These are phyloP conservation scores for Backusella parvicylindrica DNA, from an alignment of 192 early-diverging fungal species.

Conservation along the genomic window DNA sequence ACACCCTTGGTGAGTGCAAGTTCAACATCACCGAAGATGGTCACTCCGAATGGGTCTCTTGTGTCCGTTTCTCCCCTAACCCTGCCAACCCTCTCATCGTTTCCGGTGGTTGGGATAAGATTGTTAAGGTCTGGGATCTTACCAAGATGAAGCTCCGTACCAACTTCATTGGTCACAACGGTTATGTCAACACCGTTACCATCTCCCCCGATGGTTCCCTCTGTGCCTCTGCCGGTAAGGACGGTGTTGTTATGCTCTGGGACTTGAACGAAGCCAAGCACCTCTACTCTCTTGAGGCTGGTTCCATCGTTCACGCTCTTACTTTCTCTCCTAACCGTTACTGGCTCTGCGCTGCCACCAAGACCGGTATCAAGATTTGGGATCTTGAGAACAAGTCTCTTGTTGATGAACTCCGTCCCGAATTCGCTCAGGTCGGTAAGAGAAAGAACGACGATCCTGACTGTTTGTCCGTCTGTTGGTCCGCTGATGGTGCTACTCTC, in stretches of 20 bases:
- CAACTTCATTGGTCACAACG: conserved; percentile 98
- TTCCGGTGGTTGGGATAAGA: conserved; percentile 98
- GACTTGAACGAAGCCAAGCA: conserved; percentile 99
- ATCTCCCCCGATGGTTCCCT: conserved; percentile 98
- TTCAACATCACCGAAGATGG: conserved; percentile 95
- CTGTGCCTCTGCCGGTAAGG: conserved; percentile 99
- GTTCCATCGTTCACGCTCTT: conserved; percentile 93
- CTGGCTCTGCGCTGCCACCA: conserved; percentile 99
- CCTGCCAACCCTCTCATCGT: conserved; percentile 97
- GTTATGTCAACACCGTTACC: conserved; percentile 97
- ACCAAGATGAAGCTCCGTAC: conserved; percentile 98
- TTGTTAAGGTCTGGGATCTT: conserved; percentile 99
- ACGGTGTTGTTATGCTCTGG: conserved; percentile 99
- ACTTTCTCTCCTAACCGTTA: conserved; percentile 99
- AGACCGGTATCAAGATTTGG: conserved; percentile 97
- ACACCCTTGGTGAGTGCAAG: conserved; percentile 99
- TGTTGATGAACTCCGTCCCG: conserved; percentile 88
- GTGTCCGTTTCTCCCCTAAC: conserved; percentile 99
- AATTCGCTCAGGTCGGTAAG: conserved; percentile 68
- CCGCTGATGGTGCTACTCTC: conserved; percentile 95
- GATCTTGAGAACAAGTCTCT: conserved; percentile 97
- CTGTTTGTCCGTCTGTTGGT: conserved; percentile 97
- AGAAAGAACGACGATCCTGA: conserved; percentile 69
- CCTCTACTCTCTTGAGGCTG: conserved; percentile 98
- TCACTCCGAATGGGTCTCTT: conserved; percentile 98